Percentiles rank a stretch among this genome's conserved stretches.
Evolutionary conservation across 495 filamentous ascomycete species (phyloP).

Genomic region (Xylaria nigripes): DNA sequence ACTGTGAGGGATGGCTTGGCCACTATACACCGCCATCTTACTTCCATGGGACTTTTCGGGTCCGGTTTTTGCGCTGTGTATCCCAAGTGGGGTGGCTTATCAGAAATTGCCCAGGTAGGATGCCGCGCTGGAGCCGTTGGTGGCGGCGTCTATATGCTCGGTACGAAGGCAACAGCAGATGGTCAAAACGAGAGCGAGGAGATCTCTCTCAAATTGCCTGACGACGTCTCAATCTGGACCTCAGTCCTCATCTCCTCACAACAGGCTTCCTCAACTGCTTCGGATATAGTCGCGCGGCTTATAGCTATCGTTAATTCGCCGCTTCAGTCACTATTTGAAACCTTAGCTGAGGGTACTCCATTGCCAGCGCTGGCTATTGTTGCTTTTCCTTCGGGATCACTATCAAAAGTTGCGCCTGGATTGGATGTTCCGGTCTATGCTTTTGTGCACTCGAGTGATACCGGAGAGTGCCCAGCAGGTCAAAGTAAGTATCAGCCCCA

Average conservation of each 20-base stretch:
- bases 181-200: conserved; percentile 14
- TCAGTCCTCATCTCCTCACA: conserved; percentile 46
- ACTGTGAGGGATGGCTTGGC: conserved; percentile 56
- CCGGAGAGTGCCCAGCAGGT: conserved; percentile 75
- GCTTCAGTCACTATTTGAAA: conserved; percentile 59
- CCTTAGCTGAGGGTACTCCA: conserved; percentile 63
- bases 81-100: conserved; percentile 84
- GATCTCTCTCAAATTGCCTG: conserved; percentile 48
- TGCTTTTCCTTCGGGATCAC: conserved; percentile 52
- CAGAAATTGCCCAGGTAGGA: conserved; percentile 88
- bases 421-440: conserved; percentile 57
- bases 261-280: conserved; percentile 18
- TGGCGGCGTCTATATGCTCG: conserved; percentile 82
- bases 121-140: conserved; percentile 91
- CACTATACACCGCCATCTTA: conserved; percentile 70
- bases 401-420: conserved; percentile 29
- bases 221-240: conserved; percentile 52
- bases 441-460: conserved; percentile 72
- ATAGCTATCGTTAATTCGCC: conserved; percentile 64
- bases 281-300: conserved; percentile 29
- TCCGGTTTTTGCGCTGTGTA: conserved; percentile 78
- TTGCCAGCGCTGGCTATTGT: conserved; percentile 66
- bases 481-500: conserved; percentile 62
- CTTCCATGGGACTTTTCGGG: conserved; percentile 79
- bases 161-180: conserved; percentile 31